Conservation (phyloP, 2,329 filamentous ascomycete genomes). For the Penicillium sp. region DNA sequence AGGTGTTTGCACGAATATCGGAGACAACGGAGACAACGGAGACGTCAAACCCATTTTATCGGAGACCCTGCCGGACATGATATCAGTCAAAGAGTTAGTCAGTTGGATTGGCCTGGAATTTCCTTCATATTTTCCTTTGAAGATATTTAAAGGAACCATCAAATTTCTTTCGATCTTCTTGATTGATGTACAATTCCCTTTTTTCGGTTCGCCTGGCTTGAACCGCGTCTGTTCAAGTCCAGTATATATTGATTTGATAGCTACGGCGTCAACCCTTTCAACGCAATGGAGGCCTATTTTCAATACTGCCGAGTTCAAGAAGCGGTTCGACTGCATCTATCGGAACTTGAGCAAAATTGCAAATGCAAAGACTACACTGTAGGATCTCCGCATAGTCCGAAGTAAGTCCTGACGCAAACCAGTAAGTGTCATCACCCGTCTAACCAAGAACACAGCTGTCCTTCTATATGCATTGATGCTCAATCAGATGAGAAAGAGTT, state of each 20-base stretch:
- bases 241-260: background rate
- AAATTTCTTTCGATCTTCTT: no score
- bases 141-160: no score
- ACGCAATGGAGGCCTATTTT: conserved; percentile 21
- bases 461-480: no score
- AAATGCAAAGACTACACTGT: conserved; percentile 10
- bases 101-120: background rate
- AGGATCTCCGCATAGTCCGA: background rate
- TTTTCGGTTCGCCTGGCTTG: background rate
- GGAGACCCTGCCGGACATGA: no score
- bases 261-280: no score
- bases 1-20: no score
- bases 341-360: background rate
- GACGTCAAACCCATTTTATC: no score
- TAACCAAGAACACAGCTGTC: background rate
- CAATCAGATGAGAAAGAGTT: no score
- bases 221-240: no score
- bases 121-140: background rate
- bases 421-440: background rate
- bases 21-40: no score
- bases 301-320: conserved; percentile 16
- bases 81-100: no score
- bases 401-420: conserved; percentile 4
- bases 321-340: conserved; percentile 13
- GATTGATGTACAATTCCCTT: background rate